Percentiles rank a stretch among this genome's conserved stretches.
phyloP scores from a whole-genome alignment of 306 rosid species.

The Cucumis hystrix region DNA sequence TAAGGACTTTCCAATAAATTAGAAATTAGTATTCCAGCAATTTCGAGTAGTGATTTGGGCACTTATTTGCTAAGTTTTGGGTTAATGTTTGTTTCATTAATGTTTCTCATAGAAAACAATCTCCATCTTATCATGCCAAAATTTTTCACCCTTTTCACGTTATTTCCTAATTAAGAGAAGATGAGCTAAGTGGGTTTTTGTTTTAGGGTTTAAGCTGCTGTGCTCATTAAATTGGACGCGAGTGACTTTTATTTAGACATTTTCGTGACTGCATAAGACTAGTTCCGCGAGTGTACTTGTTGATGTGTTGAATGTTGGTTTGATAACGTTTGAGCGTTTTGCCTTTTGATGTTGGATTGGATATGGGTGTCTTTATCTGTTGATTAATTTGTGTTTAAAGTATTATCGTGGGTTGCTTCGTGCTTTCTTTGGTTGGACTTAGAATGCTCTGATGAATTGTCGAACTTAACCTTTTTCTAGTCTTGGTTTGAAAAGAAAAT shows the following conservation, averaged over 20 bases:
- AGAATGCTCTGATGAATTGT: neutral
- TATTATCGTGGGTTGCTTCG: neutral
- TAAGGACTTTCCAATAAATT: neutral
- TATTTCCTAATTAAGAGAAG: neutral
- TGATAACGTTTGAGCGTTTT: neutral
- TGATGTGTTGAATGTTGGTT: neutral
- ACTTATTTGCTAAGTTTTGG: neutral
- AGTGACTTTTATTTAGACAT: neutral
- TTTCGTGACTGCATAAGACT: neutral
- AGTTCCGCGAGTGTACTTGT: neutral
- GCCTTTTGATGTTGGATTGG: neutral
- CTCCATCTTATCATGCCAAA: neutral
- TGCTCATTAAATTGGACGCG: neutral
- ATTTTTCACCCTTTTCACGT: neutral
- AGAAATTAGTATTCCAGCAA: neutral
- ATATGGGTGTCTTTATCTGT: neutral
- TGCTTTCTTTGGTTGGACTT: neutral
- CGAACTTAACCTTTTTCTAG: neutral
- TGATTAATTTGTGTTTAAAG: neutral
- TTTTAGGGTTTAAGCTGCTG: neutral
- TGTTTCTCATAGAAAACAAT: neutral
- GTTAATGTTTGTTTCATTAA: neutral
- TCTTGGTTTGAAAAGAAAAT: neutral
- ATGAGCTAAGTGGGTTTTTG: neutral
- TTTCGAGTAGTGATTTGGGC: neutral